These are phyloP conservation scores for Hypoxylon cercidicola DNA, from an alignment of 495 filamentous ascomycete genomes.

Conservation along the genomic window DNA sequence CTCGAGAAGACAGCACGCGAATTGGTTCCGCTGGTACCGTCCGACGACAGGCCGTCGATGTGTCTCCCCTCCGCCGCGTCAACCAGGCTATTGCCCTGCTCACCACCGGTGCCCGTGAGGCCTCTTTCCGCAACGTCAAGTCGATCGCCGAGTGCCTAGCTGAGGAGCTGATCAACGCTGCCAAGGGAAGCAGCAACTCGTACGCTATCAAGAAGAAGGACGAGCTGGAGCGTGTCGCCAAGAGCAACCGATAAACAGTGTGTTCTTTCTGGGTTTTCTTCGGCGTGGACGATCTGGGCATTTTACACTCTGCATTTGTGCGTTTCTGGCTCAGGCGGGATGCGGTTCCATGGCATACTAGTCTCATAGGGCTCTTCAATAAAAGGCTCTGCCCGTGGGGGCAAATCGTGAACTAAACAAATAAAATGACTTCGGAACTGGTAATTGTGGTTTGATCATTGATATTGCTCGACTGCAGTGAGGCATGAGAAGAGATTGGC, in stretches of 20 bases:
- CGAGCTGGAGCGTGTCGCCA: slow-evolving; percentile 99
- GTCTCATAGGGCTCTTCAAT: slow-evolving; percentile 57
- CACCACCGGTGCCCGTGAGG: slow-evolving; percentile 97
- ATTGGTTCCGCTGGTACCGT: slow-evolving; percentile 99
- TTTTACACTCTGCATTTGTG: slow-evolving; percentile 62
- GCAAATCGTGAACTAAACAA: slow-evolving; percentile 50
- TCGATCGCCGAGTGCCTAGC: slow-evolving; percentile 97
- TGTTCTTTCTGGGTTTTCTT: slow-evolving; percentile 52
- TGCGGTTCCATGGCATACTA: slow-evolving; percentile 60
- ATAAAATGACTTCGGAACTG: slow-evolving; percentile 39
- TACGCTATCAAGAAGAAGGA: slow-evolving; percentile 99
- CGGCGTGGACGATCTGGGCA: slow-evolving; percentile 59
- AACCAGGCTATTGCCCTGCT: slow-evolving; percentile 99
- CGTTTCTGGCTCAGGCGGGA: slow-evolving; percentile 58
- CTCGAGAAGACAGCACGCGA: slow-evolving; percentile 99
- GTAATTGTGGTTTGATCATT: slow-evolving; percentile 24
- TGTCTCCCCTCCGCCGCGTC: slow-evolving; percentile 97
- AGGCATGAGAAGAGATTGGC: slow-evolving; percentile 9
- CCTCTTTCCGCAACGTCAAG: slow-evolving; percentile 99
- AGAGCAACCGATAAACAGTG: slow-evolving; percentile 92
- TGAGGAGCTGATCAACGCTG: slow-evolving; percentile 99
- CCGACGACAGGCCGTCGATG: slow-evolving; percentile 99
- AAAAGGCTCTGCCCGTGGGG: slow-evolving; percentile 52
- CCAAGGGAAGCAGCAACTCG: slow-evolving; percentile 99
- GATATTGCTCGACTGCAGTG: slow-evolving; percentile 14